Evolutionary conservation across 1,284 basidiomycete genomes (phyloP).

Genomic region (Fomes fomentarius): DNA sequence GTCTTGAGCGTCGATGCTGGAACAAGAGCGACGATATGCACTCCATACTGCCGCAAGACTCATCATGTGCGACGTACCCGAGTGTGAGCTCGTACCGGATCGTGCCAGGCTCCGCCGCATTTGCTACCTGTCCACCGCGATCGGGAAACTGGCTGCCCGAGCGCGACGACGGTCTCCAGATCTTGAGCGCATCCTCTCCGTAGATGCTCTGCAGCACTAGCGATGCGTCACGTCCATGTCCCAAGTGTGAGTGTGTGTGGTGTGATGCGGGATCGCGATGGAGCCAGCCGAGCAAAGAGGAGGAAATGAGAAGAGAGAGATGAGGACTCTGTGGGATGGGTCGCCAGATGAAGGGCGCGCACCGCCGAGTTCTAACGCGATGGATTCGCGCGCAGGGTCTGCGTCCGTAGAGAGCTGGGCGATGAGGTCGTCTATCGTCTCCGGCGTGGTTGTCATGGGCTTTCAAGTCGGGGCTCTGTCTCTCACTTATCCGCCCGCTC

Average conservation of each 20-base stretch:
- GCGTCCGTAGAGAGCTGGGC: slow-evolving; percentile 47
- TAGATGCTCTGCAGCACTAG: slow-evolving; percentile 85
- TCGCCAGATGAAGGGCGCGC: slow-evolving; percentile 33
- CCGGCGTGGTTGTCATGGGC: slow-evolving; percentile 17
- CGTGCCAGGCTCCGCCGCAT: slow-evolving; percentile 29
- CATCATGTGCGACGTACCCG: slow-evolving; percentile 38
- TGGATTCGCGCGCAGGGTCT: slow-evolving; percentile 56
- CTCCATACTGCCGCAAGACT: neutral
- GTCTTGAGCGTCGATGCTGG: slow-evolving; percentile 17
- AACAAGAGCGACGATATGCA: neutral
- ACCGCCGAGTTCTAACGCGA: slow-evolving; percentile 74
- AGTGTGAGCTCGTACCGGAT: slow-evolving; percentile 70
- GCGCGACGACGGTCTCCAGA: slow-evolving; percentile 47
- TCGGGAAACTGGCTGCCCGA: slow-evolving; percentile 12
- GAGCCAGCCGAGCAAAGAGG: neutral
- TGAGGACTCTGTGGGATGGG: slow-evolving; percentile 25
- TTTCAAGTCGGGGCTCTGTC: no score
- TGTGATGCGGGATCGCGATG: slow-evolving; percentile 3
- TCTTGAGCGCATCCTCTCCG: slow-evolving; percentile 63
- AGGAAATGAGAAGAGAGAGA: slow-evolving; percentile 16
- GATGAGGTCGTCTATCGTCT: slow-evolving; percentile 46
- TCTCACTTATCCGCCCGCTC: no score
- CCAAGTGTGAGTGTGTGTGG: no score
- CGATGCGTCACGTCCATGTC: neutral
- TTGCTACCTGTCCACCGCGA: slow-evolving; percentile 21